Base-by-base conservation (phyloP, 306 rosid species). In the Cyamopsis tetragonoloba region DNA sequence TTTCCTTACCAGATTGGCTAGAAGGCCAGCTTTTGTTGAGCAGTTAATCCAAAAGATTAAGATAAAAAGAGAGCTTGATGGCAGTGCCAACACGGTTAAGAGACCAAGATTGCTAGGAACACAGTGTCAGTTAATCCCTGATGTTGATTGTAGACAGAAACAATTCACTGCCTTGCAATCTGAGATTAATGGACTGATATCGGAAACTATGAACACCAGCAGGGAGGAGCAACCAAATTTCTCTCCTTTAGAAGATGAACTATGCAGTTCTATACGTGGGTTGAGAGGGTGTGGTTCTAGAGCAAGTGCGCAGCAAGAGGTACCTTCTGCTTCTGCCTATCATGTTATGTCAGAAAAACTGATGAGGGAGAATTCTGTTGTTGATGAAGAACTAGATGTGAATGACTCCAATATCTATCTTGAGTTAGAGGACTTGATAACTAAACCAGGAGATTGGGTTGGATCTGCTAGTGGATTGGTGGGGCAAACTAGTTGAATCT, bases 371-470 rank as follows among this genome's bases (percentile, higher is more conserved):
- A 79, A 42, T 44, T 39, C 72, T 48, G 19, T 55, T 27, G 71
- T 76, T 34, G 90, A 81, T 38, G 95, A 88, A 67, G 86, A 68
- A 30, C 55, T 78, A 18, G 82, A 70, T 47, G 76, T 77, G 41
- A 86, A 85, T 73, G 95, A 85, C 80, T 77, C 90, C 0, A 82
- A 79, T 24, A 76, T 93, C 43, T 90, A 84, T 62, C 84, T 82
- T 54, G 95, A 93, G 47, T 64, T 88, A 69, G 96, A 88, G 85
- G 92, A 90, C 80, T 77, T 88, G 91, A 82, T 89, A 37, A 80
- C 62, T 24, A 86, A 87, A 64, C 88, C 89, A 15, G 11, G 60
- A 5, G 96, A 86, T 43, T 89, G 87, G 85, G 82, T 82, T 67
- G 90, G 86, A 51, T 81, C 77, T 43, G 74, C 76, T 17, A 76